Conservation (phyloP, 2,329 filamentous ascomycete genomes). For the Aspergillus tubingensis region DNA sequence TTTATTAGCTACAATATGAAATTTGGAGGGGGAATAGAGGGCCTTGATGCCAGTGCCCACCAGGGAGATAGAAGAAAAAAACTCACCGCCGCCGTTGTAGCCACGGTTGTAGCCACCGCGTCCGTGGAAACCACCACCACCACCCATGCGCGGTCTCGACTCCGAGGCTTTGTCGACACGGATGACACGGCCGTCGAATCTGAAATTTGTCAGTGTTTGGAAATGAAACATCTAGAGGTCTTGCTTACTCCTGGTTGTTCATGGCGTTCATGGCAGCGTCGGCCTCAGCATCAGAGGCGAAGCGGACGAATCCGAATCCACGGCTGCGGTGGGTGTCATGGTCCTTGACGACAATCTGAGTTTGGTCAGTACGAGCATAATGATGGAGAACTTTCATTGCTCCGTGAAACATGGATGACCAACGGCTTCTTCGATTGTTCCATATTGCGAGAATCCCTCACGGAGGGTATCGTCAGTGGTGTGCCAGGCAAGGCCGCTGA, state of each 20-base stretch:
- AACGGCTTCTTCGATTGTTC: slow-evolving; percentile 91
- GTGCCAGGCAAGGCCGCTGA: slow-evolving; percentile 95
- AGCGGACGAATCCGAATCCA: slow-evolving; percentile 96
- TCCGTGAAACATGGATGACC: slow-evolving; percentile 44
- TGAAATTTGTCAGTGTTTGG: slow-evolving; percentile 41
- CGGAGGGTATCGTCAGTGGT: slow-evolving; percentile 86
- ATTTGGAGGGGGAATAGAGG: not conserved
- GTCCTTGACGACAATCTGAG: slow-evolving; percentile 93
- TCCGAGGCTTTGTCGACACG: slow-evolving; percentile 95
- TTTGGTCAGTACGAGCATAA: slow-evolving; percentile 19
- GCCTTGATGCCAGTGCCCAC: not conserved
- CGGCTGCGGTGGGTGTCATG: slow-evolving; percentile 94
- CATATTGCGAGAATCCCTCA: slow-evolving; percentile 90
- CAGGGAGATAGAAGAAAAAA: not conserved
- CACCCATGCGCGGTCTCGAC: slow-evolving; percentile 13
- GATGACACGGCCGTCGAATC: slow-evolving; percentile 91
- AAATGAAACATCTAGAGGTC: slow-evolving; percentile 15
- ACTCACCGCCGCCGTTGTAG: slow-evolving; percentile 2
- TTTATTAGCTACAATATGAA: not conserved
- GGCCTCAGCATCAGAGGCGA: slow-evolving; percentile 54
- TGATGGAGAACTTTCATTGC: not conserved
- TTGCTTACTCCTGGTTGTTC: slow-evolving; percentile 68
- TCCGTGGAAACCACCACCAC: slow-evolving; percentile 43
- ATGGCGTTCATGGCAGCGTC: slow-evolving; percentile 45
- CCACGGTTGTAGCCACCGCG: slow-evolving; percentile 50